Evolutionary conservation across 805 yeast species (phyloP), one percentile per base, ranked within the genome.

Genomic region (Torulaspora microellipsoides): DNA sequence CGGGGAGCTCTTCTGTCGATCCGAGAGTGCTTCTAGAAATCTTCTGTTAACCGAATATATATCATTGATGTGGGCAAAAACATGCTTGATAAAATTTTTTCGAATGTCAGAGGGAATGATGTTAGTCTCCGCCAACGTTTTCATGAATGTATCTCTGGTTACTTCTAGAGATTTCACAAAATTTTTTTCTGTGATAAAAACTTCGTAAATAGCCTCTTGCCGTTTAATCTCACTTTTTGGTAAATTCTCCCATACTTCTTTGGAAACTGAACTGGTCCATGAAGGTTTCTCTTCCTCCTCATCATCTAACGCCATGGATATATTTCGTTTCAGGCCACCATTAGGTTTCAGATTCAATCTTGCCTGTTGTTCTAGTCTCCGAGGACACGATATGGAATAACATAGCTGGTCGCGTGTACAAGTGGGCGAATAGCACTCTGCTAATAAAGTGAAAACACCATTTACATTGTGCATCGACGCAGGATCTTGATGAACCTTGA

Each of bases 341-440:
- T 85, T 84, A 2, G 93, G 87, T 61, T 86, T 86, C 79, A 87
- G 75, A 55, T 90, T 89, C 40, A 87, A 74, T 47, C 98, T 74
- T 3, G 96, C 95, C 60, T 91, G 98, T 65, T 93, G 98, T 65
- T 91, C 98, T 38, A 93, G 70, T 49, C 98, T 76, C 53, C 96
- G 77, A 12, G 99, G 99, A 67, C 99, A 93, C 10, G 96, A 95
- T 54, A 93, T 90, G 34, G 95, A 85, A 66, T 93, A 93, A 66
- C 99, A 93, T 31, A 91, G 69, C 28, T 78, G 72, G 56, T 87
- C 95, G 40, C 95, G 72, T 4, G 96, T 82, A 67, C 99, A 93
- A 0, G 99, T 93, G 28, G 99, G 96, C 0, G 97, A 89, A 59
- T 93, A 93, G 67, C 99, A 93, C 59, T 90, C 96, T 0, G 97